Base-by-base conservation (phyloP, 2,329 filamentous ascomycete genomes). In the Aspergillus awamori region DNA sequence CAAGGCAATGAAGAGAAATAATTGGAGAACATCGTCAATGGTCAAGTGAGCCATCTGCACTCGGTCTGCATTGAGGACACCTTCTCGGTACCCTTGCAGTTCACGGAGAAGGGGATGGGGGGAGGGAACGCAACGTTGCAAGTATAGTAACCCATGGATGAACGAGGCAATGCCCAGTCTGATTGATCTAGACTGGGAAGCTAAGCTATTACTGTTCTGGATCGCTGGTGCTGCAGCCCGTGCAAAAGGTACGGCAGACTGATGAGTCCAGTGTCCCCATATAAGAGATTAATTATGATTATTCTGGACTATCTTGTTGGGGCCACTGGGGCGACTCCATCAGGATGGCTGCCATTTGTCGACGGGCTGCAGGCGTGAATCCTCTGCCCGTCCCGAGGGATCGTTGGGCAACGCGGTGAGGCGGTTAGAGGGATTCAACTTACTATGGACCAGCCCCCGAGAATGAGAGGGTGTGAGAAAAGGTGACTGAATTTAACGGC, bases 391-490 rank as follows among this genome's bases (percentile, higher is more conserved):
- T 51, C 47, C 47, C 39, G 38, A 53, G 57, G 48, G 38, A 65
- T 63, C 41, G 61, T 66, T 65, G 63, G 64, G 65, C 62, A 59
- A 59, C 64, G 63, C 64, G 64, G 62, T 66, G 65, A 67, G 64
- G 65, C 62, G 61, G 62, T 59, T 60, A 49, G 60, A 43, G 36
- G 51, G 53, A 52, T 56, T 56, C 28, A 4, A 39, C 54, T 33
- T 28, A 22, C 17, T 17, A 45, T 45, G 41, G 26, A 62, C 61
- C 61, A 62, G 56, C 61, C 57, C 48, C 49, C 53, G 38, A 48
- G 53, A 28, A 52, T 45, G 20, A 8, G n/a, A 24, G n/a, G 5
- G 6, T 17, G 8, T 20, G 39, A 43, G 5, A 36, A 36, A 36
- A 36, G 28, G 28, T 30, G 33, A 36, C 4, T 13, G 33, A 36